A percentile compares a stretch with the other conserved stretches of the same genome.
Conservation (phyloP, 345 rosid genomes). For the Eucalyptus marginata region DNA sequence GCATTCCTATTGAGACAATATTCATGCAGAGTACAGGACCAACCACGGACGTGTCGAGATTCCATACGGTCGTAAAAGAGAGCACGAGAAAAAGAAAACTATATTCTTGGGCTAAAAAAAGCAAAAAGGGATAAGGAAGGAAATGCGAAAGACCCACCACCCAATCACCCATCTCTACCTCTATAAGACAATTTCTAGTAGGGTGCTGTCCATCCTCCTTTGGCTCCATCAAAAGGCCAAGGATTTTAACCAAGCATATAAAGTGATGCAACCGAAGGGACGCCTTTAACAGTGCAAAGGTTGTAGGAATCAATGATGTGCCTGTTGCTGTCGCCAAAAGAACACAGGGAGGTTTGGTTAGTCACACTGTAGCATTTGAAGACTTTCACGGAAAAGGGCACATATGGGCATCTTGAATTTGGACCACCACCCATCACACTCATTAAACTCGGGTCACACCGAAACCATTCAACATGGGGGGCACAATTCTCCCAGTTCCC, state of each 20-base stretch:
- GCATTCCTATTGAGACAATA: neutral
- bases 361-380: neutral
- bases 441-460: neutral
- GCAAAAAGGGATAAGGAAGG: neutral
- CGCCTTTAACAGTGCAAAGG: neutral
- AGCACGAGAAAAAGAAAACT: neutral
- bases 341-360: neutral
- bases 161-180: neutral
- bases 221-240: neutral
- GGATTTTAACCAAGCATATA: neutral
- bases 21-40: neutral
- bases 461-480: slow-evolving; percentile 9
- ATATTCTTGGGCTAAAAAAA: neutral
- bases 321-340: neutral
- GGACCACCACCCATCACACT: neutral
- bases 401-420: neutral
- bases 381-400: neutral
- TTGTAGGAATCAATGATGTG: neutral
- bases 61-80: neutral
- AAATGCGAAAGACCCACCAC: neutral
- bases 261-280: neutral
- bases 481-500: slow-evolving; percentile 2
- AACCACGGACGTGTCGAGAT: neutral
- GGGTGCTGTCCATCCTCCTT: neutral
- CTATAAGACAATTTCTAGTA: neutral